Percentiles rank a stretch among this genome's conserved stretches.
Conservation (phyloP, 176 grass and related monocot species). For the Aegilops bicornis region DNA sequence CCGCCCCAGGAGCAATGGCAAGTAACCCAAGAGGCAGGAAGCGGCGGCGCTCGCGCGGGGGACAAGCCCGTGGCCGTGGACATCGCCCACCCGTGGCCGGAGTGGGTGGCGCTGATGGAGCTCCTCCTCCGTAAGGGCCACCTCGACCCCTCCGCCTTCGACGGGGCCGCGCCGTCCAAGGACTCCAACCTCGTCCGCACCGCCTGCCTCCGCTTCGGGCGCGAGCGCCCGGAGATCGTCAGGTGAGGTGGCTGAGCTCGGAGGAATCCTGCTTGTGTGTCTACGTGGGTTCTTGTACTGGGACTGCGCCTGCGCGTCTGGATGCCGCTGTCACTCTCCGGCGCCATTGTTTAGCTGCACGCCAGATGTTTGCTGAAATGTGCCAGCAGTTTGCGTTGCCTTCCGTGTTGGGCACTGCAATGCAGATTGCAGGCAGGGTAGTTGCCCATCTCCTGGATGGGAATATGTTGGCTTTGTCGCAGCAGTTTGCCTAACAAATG, state of each 20-base stretch:
- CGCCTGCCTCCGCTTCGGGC: conserved; percentile 68
- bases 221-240: conserved; percentile 57
- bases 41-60: background rate
- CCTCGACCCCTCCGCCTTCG: conserved; percentile 46
- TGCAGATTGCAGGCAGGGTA: background rate
- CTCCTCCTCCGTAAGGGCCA: conserved; percentile 53
- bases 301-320: no score
- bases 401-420: background rate
- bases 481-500: background rate
- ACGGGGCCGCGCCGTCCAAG: conserved; percentile 28
- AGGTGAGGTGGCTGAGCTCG: conserved; percentile 38
- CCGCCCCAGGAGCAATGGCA: conserved; percentile 16
- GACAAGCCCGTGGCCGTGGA: conserved; percentile 34
- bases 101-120: conserved; percentile 76
- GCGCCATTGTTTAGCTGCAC: conserved; percentile 14
- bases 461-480: background rate
- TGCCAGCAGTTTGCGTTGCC: background rate
- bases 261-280: background rate
- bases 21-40: background rate
- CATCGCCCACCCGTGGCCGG: conserved; percentile 67
- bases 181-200: conserved; percentile 67
- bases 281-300: background rate
- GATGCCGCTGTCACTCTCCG: background rate
- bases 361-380: conserved; percentile 56
- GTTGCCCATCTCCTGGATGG: background rate